Conservation (phyloP, 768 basidiomycete species). For the Cystofilobasidium capitatum region DNA sequence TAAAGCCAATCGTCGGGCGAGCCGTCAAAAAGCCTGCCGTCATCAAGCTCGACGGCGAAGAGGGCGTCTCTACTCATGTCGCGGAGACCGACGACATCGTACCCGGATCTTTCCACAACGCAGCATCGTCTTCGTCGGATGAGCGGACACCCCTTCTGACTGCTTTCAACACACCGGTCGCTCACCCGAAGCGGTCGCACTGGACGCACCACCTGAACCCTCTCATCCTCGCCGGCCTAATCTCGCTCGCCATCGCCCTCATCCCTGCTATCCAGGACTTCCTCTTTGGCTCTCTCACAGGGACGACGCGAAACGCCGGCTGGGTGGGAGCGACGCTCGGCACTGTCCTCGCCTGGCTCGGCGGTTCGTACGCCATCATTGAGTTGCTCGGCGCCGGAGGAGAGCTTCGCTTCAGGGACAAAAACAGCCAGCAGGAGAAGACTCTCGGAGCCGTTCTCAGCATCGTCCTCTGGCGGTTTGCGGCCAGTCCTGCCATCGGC, state of each 20-base stretch:
- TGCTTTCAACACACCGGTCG: background rate
- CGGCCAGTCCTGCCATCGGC: constrained; percentile 13
- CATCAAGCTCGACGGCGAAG: constrained; percentile 3
- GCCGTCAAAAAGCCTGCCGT: background rate
- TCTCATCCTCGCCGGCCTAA: constrained; percentile 13
- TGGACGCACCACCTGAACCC: constrained; percentile 11
- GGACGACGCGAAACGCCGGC: background rate
- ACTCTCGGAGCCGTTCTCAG: constrained; percentile 21
- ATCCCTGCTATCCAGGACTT: constrained; percentile 13
- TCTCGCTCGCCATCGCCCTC: constrained; percentile 6
- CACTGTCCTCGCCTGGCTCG: constrained; percentile 11
- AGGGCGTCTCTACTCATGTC: background rate
- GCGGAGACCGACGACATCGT: background rate
- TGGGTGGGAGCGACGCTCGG: constrained; percentile 20
- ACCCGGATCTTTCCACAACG: background rate
- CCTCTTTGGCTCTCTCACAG: background rate
- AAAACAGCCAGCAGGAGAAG: constrained; percentile 8
- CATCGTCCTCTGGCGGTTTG: constrained; percentile 24
- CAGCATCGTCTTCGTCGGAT: background rate
- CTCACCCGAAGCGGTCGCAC: background rate
- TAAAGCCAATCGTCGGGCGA: background rate
- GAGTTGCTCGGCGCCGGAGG: constrained; percentile 18
- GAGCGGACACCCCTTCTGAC: constrained; percentile 16
- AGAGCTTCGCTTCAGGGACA: constrained; percentile 17
- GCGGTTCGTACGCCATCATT: constrained; percentile 7